Conservation (phyloP, 371 early-diverging fungal species). For the Lichtheimia hyalospora region DNA sequence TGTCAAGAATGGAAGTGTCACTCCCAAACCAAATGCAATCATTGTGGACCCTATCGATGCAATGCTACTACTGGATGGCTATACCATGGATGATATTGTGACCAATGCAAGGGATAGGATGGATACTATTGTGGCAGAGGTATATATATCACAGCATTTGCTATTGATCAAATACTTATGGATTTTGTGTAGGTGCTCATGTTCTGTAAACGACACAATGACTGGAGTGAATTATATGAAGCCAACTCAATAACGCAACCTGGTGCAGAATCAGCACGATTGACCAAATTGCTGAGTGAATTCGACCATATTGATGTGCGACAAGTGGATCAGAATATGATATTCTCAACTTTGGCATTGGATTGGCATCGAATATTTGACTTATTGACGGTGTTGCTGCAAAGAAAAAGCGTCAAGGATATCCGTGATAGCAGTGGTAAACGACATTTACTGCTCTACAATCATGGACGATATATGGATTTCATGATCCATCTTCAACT, state of each 20-base stretch:
- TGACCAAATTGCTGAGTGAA: constrained; percentile 24
- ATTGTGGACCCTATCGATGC: constrained; percentile 7
- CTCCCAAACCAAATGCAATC: constrained; percentile 1
- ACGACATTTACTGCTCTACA: constrained; percentile 36
- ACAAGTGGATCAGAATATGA: constrained; percentile 26
- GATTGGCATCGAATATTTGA: constrained; percentile 36
- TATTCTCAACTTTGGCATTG: constrained; percentile 18
- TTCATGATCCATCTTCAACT: constrained; percentile 37
- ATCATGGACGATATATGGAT: constrained; percentile 39
- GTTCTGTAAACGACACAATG: constrained; percentile 25
- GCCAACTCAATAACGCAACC: constrained; percentile 7
- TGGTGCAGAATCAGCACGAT: constrained; percentile 13
- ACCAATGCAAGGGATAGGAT: constrained; percentile 28
- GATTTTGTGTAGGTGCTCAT: constrained; percentile 29
- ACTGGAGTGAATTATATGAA: constrained; percentile 36
- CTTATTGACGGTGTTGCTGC: constrained; percentile 13
- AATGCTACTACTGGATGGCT: constrained; percentile 22
- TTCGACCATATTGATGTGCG: constrained; percentile 35
- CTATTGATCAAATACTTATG: background rate
- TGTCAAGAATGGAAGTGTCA: constrained; percentile 8
- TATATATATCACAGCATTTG: constrained; percentile 7
- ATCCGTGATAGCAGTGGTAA: constrained; percentile 20
- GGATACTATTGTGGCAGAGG: constrained; percentile 38
- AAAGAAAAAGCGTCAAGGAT: constrained; percentile 21
- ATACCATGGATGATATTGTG: constrained; percentile 31